These are phyloP conservation scores for Kodamaea fungicola DNA, from an alignment of 1,139 yeast genomes.

Conservation along the genomic window DNA sequence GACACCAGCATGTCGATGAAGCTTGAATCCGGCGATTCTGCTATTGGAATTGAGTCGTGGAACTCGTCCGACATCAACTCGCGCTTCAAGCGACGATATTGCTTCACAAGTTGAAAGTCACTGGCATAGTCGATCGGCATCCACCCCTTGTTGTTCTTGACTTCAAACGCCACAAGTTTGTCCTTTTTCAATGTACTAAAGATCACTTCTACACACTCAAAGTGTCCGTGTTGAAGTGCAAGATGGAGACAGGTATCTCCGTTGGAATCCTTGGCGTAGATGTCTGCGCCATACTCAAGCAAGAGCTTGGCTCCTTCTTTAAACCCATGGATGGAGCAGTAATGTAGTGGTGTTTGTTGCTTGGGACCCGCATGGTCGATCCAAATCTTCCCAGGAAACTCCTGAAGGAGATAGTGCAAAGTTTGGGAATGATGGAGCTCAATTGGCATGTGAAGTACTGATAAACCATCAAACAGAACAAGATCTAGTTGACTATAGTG, in stretches of 20 bases:
- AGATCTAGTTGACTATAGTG: constrained; percentile 27
- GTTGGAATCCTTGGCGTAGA: constrained; percentile 52
- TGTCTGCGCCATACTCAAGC: constrained; percentile 78
- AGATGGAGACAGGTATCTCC: constrained; percentile 81
- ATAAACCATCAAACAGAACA: constrained; percentile 60
- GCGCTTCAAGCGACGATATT: constrained; percentile 10
- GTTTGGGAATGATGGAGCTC: constrained; percentile 69
- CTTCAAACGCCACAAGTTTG: constrained; percentile 9
- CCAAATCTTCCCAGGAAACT: constrained; percentile 69
- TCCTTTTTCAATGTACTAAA: constrained; percentile 28
- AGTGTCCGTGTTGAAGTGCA: constrained; percentile 73
- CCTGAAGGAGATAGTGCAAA: constrained; percentile 75
- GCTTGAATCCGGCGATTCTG: constrained; percentile 9
- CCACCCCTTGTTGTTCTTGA: constrained; percentile 65
- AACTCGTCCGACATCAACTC: constrained; percentile 6
- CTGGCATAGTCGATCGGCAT: constrained; percentile 59
- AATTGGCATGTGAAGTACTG: constrained; percentile 77
- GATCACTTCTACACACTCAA: constrained; percentile 60
- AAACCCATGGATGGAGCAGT: constrained; percentile 65
- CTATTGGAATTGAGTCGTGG: constrained; percentile 5
- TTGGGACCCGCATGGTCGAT: constrained; percentile 49
- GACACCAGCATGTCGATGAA: constrained; percentile 7
- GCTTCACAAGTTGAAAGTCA: constrained; percentile 42
- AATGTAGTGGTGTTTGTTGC: constrained; percentile 70
- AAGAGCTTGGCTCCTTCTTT: constrained; percentile 68